Evolutionary conservation across 2,329 filamentous ascomycete species (phyloP), one percentile per base, ranked within the genome.

Genomic region (Penicillium sp.): DNA sequence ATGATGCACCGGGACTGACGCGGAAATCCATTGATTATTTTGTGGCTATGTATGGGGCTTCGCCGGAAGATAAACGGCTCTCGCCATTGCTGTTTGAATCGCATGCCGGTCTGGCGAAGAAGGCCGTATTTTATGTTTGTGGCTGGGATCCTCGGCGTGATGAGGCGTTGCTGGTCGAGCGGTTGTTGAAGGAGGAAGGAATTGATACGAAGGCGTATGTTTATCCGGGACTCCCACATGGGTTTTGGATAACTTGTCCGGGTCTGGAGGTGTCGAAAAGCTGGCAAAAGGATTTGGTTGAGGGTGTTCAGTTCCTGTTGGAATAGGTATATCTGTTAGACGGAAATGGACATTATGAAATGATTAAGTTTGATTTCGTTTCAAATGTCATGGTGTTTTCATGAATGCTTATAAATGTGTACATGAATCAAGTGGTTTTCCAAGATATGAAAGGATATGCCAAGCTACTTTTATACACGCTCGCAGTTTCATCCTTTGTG

Each of bases 91-190:
- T 59, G 10, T 69, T 71, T 32, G 63, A 69, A 7, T 70, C 65
- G 0, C 68, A 73, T 45, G 60, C 60, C 5, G 41, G 54, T 15
- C 61, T 72, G 27, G 64, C 67, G 4, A 46, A 60, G 6, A 70
- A 67, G 51, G 72, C 75, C 0, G 76, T 74, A 51, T 79, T 81
- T 57, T 74, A 78, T 56, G 71, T 81, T 15, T 77, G 73, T 26
- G 79, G 78, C 0, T 62, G 74, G 54, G 79, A 81, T 62, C 78
- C 78, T 0, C 57, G 78, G 42, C 67, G 79, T 15, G 79, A 81
- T 39, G 79, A 81, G 55, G 77, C 72, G 2, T 65, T 81, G 27
- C 59, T 81, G 5, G 76, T 79, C 36, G 77, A 79, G 54, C 59
- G 73, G 15, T 40, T 71, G 8, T 48, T 78, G 53, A 64, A 75